Evolutionary conservation across 768 basidiomycete genomes (phyloP).

Genomic region (Amanita jacksonii): DNA sequence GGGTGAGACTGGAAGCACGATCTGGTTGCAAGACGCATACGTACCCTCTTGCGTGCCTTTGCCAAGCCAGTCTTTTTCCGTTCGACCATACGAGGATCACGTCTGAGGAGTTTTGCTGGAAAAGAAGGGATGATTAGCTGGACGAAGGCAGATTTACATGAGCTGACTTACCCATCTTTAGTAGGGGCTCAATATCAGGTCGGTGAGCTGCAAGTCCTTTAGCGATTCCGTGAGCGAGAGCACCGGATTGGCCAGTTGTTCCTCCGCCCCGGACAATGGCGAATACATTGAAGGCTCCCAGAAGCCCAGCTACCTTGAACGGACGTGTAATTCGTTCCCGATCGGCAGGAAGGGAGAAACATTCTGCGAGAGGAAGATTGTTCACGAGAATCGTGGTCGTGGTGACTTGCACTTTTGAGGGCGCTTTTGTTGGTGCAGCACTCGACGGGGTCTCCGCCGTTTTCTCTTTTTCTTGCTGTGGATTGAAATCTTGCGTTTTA

Average conservation of each 20-base stretch:
- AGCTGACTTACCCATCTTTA: conserved; percentile 58
- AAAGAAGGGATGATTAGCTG: conserved; percentile 9
- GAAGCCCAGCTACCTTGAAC: conserved; percentile 68
- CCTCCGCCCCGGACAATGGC: conserved; percentile 80
- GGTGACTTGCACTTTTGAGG: conserved; percentile 25
- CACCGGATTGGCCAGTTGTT: conserved; percentile 87
- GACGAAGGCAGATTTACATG: background rate
- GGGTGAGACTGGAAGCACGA: too few species aligned
- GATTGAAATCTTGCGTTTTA: conserved; percentile 1
- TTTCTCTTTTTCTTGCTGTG: conserved; percentile 11
- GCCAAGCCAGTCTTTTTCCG: conserved; percentile 92
- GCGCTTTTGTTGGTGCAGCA: conserved; percentile 10
- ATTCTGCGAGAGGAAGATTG: conserved; percentile 65
- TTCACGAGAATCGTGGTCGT: conserved; percentile 76
- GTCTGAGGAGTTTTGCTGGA: conserved; percentile 72
- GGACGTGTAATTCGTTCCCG: conserved; percentile 79
- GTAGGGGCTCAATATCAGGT: conserved; percentile 50
- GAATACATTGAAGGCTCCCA: conserved; percentile 79
- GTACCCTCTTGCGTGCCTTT: conserved; percentile 86
- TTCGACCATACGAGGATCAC: conserved; percentile 97
- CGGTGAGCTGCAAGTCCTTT: conserved; percentile 67
- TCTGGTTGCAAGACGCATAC: too few species aligned
- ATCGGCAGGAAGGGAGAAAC: conserved; percentile 69
- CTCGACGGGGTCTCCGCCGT: conserved; percentile 21
- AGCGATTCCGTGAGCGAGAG: conserved; percentile 67